Evolutionary conservation across 257 asterid species (phyloP), one percentile per base, ranked within the genome.

Genomic region (Echium plantagineum): DNA sequence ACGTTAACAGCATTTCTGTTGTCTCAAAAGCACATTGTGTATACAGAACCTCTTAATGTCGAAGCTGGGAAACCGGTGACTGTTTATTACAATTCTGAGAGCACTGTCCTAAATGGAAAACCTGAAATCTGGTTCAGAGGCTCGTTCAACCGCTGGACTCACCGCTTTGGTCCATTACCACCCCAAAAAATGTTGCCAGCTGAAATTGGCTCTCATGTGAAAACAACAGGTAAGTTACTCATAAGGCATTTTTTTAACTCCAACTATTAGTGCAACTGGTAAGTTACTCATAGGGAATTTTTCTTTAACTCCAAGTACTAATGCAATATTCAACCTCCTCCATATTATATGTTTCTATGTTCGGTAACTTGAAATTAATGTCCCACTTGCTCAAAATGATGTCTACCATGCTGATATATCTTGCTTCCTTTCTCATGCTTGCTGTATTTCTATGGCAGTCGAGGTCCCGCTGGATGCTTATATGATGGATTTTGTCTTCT

Each of bases 121-220:
- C 67, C 95, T 59, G 99, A 93, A 89, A 75, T 84, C 69, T 93
- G 97, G 97, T 77, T 93, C 76, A 89, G 95, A 80, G 89, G 89
- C 77, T 89, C 97, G 63, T 93, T 93, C 77, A 93, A 93, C 60
- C 95, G 87, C 49, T 93, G 99, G 99, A 86, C 97, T 17, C 94
- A 93, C 81, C 85, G 78, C 16, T 42, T 80, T 77, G 95, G 97
- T 61, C 88, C 79, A n/a, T 71, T 89, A 79, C 87, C 87, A 21
- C 95, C 97, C 65, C 94, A 84, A 62, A 89, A 78, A 75, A 84
- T 93, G 97, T 63, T 73, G 77, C 90, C 86, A 69, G 74, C 75
- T 49, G 85, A 78, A 69, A 80, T 79, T 64, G 83, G 89, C 58
- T 80, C 88, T 52, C 91, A 81, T 76, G 85, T 86, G 58, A 80